A percentile compares a stretch with the other conserved stretches of the same genome.
Conservation (phyloP, 228 moss, liverwort and hornwort genomes). For the Sphagnum magellanicum region DNA sequence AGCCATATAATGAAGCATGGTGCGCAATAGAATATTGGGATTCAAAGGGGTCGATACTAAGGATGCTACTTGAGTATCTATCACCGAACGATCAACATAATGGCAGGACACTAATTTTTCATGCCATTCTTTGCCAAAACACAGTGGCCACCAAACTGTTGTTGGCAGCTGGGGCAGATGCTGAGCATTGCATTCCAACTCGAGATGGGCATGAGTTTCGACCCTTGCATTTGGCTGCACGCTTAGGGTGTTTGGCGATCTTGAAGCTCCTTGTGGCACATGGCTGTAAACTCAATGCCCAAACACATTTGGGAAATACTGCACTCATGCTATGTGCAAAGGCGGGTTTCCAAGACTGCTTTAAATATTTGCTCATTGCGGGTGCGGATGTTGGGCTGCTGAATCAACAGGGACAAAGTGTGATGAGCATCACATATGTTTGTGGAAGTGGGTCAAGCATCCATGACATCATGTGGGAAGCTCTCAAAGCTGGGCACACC, state of each 20-base stretch:
- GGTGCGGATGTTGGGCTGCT: conserved; percentile 39
- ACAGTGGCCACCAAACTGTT: conserved; percentile 25
- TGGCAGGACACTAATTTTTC: conserved; percentile 39
- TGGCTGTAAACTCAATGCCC: conserved; percentile 30
- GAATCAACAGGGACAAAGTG: conserved; percentile 29
- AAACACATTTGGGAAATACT: conserved; percentile 26
- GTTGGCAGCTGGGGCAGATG: conserved; percentile 35
- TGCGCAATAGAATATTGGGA: conserved; percentile 62
- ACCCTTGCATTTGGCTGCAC: conserved; percentile 44
- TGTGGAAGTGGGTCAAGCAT: conserved; percentile 21
- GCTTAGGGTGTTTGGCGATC: conserved; percentile 30
- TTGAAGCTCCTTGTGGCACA: conserved; percentile 27
- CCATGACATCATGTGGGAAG: conserved; percentile 31
- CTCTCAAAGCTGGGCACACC: conserved; percentile 20
- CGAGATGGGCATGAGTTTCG: conserved; percentile 31
- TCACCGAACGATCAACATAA: conserved; percentile 35
- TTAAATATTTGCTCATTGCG: conserved; percentile 29
- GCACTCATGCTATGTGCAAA: conserved; percentile 42
- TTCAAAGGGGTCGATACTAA: conserved; percentile 23
- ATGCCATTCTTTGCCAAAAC: conserved; percentile 42
- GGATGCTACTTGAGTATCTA: conserved; percentile 25
- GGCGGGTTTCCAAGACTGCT: conserved; percentile 37
- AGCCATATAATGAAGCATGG: conserved; percentile 53
- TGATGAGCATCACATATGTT: conserved; percentile 27
- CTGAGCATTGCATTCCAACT: conserved; percentile 24